Conservation (phyloP, 2,329 filamentous ascomycete species). For the Karstenula rhodostoma region DNA sequence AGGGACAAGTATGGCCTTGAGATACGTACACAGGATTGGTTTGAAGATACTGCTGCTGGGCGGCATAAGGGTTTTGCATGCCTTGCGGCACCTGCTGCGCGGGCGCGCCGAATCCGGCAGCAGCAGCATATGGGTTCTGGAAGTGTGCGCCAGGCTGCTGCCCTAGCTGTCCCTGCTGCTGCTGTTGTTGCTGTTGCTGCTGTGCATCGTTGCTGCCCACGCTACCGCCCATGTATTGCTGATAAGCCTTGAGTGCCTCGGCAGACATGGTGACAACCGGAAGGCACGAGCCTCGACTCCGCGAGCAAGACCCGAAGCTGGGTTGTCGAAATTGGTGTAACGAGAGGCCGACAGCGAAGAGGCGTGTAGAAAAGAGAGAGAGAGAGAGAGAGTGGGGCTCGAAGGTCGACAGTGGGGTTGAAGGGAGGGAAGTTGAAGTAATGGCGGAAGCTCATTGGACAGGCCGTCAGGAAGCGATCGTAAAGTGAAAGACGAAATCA, state of each 20-base stretch:
- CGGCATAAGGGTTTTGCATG: constrained; percentile 10
- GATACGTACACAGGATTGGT: constrained; percentile 39
- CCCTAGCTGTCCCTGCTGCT: constrained; percentile 18
- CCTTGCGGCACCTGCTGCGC: constrained; percentile 7
- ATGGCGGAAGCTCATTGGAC: constrained; percentile 7
- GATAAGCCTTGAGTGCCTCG: constrained; percentile 41
- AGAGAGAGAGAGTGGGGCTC: not conserved
- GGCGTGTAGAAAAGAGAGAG: no score
- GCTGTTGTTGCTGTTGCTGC: constrained; percentile 3
- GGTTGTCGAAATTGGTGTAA: constrained; percentile 20
- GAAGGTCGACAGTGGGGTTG: constrained; percentile 13
- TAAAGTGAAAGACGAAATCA: constrained; percentile 24
- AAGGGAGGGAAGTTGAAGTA: constrained; percentile 1
- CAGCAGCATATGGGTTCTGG: constrained; percentile 18
- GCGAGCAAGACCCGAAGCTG: constrained; percentile 6
- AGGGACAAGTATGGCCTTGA: not conserved
- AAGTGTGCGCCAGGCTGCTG: constrained; percentile 6
- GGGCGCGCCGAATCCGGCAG: not conserved
- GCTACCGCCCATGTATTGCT: constrained; percentile 39
- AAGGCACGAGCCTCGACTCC: constrained; percentile 24
- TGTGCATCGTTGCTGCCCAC: constrained; percentile 26
- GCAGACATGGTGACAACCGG: constrained; percentile 31
- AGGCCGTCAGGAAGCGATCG: constrained; percentile 9
- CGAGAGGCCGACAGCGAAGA: constrained; percentile 14
- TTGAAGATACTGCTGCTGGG: constrained; percentile 22